These are phyloP conservation scores for Trichoderma guizhouense DNA, from an alignment of 2,329 filamentous ascomycete genomes.

Conservation along the genomic window DNA sequence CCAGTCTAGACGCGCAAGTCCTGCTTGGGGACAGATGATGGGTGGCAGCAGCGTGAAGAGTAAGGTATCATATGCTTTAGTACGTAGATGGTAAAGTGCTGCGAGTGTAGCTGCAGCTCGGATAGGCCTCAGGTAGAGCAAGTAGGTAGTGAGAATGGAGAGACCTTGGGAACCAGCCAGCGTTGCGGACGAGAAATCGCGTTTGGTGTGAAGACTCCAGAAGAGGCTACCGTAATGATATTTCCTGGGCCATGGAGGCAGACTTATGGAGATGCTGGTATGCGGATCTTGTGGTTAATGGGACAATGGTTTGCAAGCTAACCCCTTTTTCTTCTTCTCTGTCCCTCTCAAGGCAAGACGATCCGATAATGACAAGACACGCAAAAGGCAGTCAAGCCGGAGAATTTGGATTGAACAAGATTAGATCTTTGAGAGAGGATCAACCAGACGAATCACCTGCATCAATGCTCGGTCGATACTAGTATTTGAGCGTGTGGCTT, in stretches of 20 bases:
- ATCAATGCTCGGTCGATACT: conserved; percentile 16
- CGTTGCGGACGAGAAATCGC: neutral
- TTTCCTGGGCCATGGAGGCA: conserved; percentile 4
- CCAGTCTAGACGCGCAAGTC: conserved; percentile 15
- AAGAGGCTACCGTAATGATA: conserved; percentile 1
- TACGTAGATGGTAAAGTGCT: conserved; percentile 8
- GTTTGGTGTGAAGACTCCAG: conserved; percentile 1
- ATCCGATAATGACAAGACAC: neutral
- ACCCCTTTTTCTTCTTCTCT: conserved; percentile 6
- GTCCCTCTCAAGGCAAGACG: neutral
- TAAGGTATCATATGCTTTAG: conserved; percentile 9
- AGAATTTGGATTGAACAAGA: conserved; percentile 13
- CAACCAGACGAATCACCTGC: conserved; percentile 18
- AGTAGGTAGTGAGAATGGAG: neutral
- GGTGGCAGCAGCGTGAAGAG: conserved; percentile 11
- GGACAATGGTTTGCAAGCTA: neutral
- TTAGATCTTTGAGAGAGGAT: conserved; percentile 18
- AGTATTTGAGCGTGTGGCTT: conserved; percentile 15
- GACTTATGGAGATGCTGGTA: neutral
- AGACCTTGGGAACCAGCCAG: neutral
- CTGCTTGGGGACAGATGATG: neutral
- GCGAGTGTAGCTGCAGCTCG: conserved; percentile 7
- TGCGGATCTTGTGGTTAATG: neutral
- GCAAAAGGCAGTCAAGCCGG: conserved; percentile 4
- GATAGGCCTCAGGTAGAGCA: neutral